phyloP scores from a whole-genome alignment of 352 stramenopile species.

The Elongisporangium anandrum region DNA sequence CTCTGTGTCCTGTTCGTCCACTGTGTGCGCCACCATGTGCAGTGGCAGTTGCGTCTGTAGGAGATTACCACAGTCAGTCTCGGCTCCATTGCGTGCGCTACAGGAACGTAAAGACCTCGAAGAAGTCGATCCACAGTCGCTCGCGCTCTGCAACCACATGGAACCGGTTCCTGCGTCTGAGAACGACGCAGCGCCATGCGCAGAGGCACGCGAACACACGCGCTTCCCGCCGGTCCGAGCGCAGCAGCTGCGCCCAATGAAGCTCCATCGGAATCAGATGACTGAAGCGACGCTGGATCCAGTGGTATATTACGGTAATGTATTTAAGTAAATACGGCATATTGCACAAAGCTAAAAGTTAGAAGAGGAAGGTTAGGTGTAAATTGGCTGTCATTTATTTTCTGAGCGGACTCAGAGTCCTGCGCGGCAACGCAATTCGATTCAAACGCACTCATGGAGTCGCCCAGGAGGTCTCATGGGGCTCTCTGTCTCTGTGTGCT shows the following conservation, averaged over 20 bases:
- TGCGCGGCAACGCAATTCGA: background rate
- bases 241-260: conserved; percentile 35
- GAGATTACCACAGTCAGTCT: background rate
- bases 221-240: conserved; percentile 5
- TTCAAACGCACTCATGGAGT: background rate
- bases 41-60: conserved; percentile 36
- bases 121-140: conserved; percentile 36
- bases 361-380: background rate
- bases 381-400: background rate
- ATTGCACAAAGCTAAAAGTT: too few relatives aligned
- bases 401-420: background rate
- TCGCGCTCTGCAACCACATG: conserved; percentile 14
- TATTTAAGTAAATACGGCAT: too few relatives aligned
- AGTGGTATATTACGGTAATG: too few relatives aligned
- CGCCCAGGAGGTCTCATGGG: background rate
- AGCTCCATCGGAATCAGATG: background rate
- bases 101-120: conserved; percentile 34
- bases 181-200: conserved; percentile 28
- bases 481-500: background rate
- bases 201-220: conserved; percentile 41
- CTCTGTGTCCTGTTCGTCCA: conserved; percentile 10
- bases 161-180: conserved; percentile 41
- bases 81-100: background rate
- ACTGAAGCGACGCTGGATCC: background rate
- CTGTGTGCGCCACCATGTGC: conserved; percentile 24